These are phyloP conservation scores for Claviceps sorghi DNA, from an alignment of 2,329 filamentous ascomycete species.

Conservation along the genomic window DNA sequence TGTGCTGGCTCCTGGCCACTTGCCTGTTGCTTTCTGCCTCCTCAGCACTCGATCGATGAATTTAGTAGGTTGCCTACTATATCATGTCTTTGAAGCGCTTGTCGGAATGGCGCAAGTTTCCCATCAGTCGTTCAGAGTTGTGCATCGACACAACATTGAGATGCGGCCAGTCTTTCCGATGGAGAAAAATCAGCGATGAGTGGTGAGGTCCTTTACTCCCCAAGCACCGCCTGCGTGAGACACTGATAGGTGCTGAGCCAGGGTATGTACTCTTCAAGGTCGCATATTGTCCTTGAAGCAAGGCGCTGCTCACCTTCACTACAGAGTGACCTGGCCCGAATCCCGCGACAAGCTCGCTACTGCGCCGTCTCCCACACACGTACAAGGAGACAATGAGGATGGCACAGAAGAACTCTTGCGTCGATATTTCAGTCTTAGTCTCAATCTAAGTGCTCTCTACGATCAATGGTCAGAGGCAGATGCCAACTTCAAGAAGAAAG, in stretches of 20 bases:
- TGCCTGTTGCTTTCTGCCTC: background rate
- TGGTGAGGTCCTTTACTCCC: constrained; percentile 40
- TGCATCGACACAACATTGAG: constrained; percentile 89
- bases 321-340: constrained; percentile 51
- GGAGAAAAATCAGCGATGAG: constrained; percentile 72
- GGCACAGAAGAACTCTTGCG: constrained; percentile 60
- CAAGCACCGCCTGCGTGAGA: background rate
- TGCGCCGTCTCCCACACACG: constrained; percentile 2
- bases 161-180: constrained; percentile 94
- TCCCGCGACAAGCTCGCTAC: constrained; percentile 6
- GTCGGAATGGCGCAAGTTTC: constrained; percentile 78
- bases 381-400: constrained; percentile 28
- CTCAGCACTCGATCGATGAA: background rate
- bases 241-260: constrained; percentile 14
- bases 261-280: constrained; percentile 72
- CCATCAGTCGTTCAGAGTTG: constrained; percentile 67
- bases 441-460: constrained; percentile 67
- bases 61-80: background rate
- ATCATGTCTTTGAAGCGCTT: constrained; percentile 30
- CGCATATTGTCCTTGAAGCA: constrained; percentile 76
- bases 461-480: constrained; percentile 76
- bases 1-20: background rate
- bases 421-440: constrained; percentile 74
- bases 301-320: constrained; percentile 64
- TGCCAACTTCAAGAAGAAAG: constrained; percentile 75